Evolutionary conservation across 108 stramenopile genomes (phyloP), one percentile per base, ranked within the genome.

Genomic region (Fragilaria radians): DNA sequence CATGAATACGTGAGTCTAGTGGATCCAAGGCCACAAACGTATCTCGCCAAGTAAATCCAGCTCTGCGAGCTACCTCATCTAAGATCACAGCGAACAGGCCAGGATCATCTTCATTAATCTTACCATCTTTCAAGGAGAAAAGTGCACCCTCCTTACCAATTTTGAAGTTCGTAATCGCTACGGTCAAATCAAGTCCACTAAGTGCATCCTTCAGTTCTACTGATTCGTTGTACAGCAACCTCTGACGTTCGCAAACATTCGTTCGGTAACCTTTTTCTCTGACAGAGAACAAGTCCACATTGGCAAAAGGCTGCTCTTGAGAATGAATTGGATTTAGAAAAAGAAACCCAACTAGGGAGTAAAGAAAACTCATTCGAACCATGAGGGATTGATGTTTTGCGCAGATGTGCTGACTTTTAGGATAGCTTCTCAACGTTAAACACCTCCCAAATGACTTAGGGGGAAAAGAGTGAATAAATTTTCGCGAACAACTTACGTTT

Each of bases 51-150:
- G 46, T 24, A 54, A 71, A 71, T 46, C 59, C 59, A 46, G 58
- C 70, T n/a, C 70, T 49, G 31, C 46, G 53, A 54, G 70, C 63
- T 17, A 71, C 28, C 42, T 71, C 70, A 45, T 71, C 70, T 30
- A 71, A 26, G 1, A 71, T 48, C 9, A 45, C 45, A 19, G 65
- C 50, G 0, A 45, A 52, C 19, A 54, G 50, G 1, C 71, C 71
- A 2, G 71, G 71, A 72, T 72, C 28, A 14, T 3, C n/a, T 14
- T 25, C 42, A 27, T 59, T 27, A 25, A 59, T 59, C 1, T 19
- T 27, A 5, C 59, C 59, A 19, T 51, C 49, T 5, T n/a, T 19
- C 5, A 51, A 23, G 7, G 49, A 5, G 22, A 51, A 51, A 19
- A 51, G 21, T 9, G 18, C 22, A 5, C 21, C 49, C 21, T 51